phyloP scores from a whole-genome alignment of 2,329 filamentous ascomycete genomes.

The Colletotrichum magnum region DNA sequence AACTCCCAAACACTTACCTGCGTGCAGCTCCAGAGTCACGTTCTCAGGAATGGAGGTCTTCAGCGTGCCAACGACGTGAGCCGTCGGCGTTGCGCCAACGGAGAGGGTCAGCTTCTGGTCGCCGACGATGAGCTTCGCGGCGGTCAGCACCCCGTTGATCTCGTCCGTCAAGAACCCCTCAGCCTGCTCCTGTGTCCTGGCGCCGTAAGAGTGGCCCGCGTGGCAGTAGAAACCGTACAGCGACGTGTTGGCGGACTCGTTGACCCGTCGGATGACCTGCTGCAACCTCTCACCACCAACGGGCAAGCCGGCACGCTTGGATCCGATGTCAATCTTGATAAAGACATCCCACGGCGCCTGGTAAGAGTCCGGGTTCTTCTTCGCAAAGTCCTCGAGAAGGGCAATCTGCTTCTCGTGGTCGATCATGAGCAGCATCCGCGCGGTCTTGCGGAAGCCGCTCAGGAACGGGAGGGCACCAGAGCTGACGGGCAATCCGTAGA shows the following conservation, averaged over 20 bases:
- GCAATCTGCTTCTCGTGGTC: slow-evolving; percentile 53
- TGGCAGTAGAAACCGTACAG: slow-evolving; percentile 57
- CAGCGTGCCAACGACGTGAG: slow-evolving; percentile 51
- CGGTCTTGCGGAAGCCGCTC: slow-evolving; percentile 45
- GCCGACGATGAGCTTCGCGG: slow-evolving; percentile 47
- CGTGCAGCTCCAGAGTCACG: slow-evolving; percentile 53
- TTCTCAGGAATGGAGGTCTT: slow-evolving; percentile 48
- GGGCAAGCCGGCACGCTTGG: slow-evolving; percentile 51
- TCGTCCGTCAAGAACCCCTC: slow-evolving; percentile 49
- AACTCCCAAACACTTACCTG: slow-evolving; percentile 43
- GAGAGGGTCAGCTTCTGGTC: slow-evolving; percentile 49
- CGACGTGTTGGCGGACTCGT: slow-evolving; percentile 46
- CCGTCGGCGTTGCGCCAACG: slow-evolving; percentile 54
- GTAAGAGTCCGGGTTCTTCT: neutral
- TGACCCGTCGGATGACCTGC: slow-evolving; percentile 46
- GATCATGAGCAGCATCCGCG: slow-evolving; percentile 54
- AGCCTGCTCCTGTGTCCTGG: slow-evolving; percentile 49
- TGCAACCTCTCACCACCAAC: slow-evolving; percentile 46
- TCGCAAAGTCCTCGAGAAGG: slow-evolving; percentile 45
- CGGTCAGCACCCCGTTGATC: slow-evolving; percentile 48
- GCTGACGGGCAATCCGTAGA: slow-evolving; percentile 58
- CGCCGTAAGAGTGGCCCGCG: slow-evolving; percentile 54
- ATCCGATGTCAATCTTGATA: slow-evolving; percentile 55
- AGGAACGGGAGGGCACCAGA: slow-evolving; percentile 51
- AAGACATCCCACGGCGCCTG: slow-evolving; percentile 51